A percentile compares a stretch with the other conserved stretches of the same genome.
Evolutionary conservation across 768 basidiomycete species (phyloP).

Genomic region (Lactarius tabidus): DNA sequence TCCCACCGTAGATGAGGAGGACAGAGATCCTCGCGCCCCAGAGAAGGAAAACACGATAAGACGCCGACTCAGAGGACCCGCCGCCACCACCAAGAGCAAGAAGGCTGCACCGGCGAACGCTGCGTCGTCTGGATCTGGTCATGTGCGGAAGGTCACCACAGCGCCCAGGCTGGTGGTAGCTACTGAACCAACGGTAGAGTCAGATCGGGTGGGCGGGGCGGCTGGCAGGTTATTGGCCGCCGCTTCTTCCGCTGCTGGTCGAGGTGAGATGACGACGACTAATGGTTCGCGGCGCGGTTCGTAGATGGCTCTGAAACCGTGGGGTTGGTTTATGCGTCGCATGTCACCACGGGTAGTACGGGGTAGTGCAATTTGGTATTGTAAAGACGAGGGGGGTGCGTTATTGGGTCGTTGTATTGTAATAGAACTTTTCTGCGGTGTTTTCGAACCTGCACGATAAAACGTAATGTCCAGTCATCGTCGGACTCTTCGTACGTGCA

Average conservation of each 20-base stretch:
- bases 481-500: not conserved
- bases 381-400: not conserved
- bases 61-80: constrained; percentile 21
- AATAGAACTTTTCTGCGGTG: not conserved
- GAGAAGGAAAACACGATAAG: constrained; percentile 27
- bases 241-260: constrained; percentile 28
- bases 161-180: not conserved
- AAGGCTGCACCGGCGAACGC: not conserved
- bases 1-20: not conserved
- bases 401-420: not conserved
- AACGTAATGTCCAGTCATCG: not conserved
- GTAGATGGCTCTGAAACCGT: constrained; percentile 66
- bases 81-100: constrained; percentile 6
- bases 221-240: constrained; percentile 15
- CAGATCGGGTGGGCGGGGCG: constrained; percentile 18
- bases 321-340: constrained; percentile 45
- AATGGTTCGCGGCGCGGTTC: constrained; percentile 63
- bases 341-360: constrained; percentile 32
- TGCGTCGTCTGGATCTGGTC: not conserved
- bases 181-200: constrained; percentile 7
- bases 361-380: not conserved
- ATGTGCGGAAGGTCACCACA: constrained; percentile 26
- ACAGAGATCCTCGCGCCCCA: constrained; percentile 12
- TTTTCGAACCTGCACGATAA: not conserved
- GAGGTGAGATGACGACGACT: constrained; percentile 27